Evolutionary conservation across 257 asterid genomes (phyloP), one percentile per base, ranked within the genome.

Genomic region (Nicotiana otophora): DNA sequence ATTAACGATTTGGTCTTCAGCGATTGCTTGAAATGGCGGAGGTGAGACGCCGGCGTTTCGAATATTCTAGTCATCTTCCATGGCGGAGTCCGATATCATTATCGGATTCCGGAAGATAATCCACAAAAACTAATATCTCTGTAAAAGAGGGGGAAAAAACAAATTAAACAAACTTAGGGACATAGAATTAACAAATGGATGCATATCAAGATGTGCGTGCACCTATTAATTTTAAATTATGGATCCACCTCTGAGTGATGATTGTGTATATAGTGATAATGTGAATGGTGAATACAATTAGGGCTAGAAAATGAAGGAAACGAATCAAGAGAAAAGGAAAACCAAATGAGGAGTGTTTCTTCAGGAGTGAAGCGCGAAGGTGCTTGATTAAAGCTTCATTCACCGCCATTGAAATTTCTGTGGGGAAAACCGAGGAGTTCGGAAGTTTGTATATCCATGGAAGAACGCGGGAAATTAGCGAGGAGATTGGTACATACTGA

Each of bases 21-120:
- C 7, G 90, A 83, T 87, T 92, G 96, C 85, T 91, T 84, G 86
- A 92, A 39, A 55, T 90, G 93, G 94, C 97, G 96, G 90, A 94
- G 82, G 88, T 90, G 99, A 81, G 95, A 93, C 30, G 95, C 96
- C 86, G 94, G 97, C 89, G 87, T 87, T 82, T 87, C 72, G 88
- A 96, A 86, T 89, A 96, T 82, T 42, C 91, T 93, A 96, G 86
- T 90, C 99, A 96, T 96, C 96, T 91, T 93, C 98, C 98, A 93
- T 94, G 86, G 97, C 96, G 95, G 98, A 92, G 89, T 81, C 97
- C 97, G 87, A 82, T 77, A 53, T 23, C 39, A 20, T n/a, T 8
- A 63, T 84, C 90, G 90, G 91, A 87, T 86, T 85, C 91, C 93
- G 87, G 88, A 34, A 62, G 28, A 34, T 57, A 36, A 42, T 51